Conservation (phyloP, 768 basidiomycete species). For the Antrodiella citrinella region DNA sequence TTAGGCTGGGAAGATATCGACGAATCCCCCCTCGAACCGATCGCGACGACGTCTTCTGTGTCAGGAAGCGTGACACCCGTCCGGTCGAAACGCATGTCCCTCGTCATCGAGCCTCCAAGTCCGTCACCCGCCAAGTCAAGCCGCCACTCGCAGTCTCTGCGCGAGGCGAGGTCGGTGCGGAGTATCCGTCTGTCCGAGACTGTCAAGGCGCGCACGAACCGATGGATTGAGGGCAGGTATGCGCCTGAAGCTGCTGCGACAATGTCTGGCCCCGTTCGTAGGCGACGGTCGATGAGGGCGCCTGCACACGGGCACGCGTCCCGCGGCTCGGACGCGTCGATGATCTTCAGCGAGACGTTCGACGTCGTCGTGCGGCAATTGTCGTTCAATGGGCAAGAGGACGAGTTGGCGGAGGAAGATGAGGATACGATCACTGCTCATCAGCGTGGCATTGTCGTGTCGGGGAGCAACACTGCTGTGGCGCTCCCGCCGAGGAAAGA, state of each 20-base stretch:
- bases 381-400: constrained; percentile 3
- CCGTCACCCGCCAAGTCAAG: constrained; percentile 4
- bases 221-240: constrained; percentile 54
- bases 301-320: background rate
- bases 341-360: constrained; percentile 17
- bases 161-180: constrained; percentile 1
- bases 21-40: background rate
- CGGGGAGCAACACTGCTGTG: constrained; percentile 1
- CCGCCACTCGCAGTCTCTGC: background rate
- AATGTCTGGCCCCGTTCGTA: constrained; percentile 4
- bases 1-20: constrained; percentile 2
- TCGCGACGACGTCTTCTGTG: background rate
- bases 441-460: background rate
- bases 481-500: constrained; percentile 12
- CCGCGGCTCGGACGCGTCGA: constrained; percentile 6
- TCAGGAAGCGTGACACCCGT: background rate
- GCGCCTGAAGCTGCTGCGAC: constrained; percentile 3
- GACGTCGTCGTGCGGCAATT: constrained; percentile 15
- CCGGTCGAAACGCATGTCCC: constrained; percentile 6
- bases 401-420: constrained; percentile 4
- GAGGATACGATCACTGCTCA: background rate
- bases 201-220: constrained; percentile 47
- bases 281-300: background rate
- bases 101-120: constrained; percentile 20
- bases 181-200: constrained; percentile 37